Conservation (phyloP, 345 rosid genomes). For the Gossypium raimondii region DNA sequence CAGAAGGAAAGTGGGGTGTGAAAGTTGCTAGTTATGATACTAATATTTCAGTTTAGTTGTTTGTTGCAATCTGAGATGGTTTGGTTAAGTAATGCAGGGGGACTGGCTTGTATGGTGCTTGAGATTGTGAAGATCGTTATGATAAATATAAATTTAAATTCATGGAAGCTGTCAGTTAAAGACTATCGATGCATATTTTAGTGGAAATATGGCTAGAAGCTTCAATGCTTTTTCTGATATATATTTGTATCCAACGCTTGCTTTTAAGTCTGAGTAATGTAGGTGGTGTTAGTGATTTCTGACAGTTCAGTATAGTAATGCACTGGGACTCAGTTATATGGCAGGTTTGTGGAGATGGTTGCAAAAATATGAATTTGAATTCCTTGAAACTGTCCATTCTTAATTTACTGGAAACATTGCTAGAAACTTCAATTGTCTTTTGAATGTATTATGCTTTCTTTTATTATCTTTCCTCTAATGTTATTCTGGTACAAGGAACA, state of each 20-base stretch:
- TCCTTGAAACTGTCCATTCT: too few species aligned
- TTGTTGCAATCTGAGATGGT: background rate
- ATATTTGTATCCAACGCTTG: background rate
- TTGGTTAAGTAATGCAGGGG: background rate
- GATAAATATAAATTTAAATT: background rate
- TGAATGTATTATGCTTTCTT: background rate
- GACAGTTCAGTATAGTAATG: background rate
- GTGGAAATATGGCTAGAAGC: background rate
- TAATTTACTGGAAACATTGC: background rate
- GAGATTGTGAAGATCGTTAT: background rate
- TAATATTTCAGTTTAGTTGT: background rate
- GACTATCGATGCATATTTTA: background rate
- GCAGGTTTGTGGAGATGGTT: background rate
- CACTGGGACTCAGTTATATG: background rate
- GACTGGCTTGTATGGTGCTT: background rate
- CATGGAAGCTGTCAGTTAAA: background rate
- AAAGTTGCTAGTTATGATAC: background rate
- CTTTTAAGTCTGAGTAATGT: background rate
- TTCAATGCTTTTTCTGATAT: background rate
- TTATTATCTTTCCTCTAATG: background rate
- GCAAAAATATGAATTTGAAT: background rate
- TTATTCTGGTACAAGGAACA: background rate
- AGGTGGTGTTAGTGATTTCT: background rate
- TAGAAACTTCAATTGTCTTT: background rate
- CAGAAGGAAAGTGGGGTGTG: background rate